Conservation (phyloP, 306 rosid species). For the Rosa persica region DNA sequence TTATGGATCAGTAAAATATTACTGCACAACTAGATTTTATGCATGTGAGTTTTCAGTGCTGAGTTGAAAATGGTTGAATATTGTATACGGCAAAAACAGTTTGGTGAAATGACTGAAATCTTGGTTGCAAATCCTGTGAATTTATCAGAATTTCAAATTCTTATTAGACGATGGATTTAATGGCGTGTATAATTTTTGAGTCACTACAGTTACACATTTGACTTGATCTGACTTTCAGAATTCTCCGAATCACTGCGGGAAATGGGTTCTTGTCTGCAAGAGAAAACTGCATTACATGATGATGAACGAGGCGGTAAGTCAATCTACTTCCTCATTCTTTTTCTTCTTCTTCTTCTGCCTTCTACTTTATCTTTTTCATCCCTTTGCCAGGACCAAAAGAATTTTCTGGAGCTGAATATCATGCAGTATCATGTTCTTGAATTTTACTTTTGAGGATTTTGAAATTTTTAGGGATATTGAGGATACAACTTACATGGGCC, state of each 20-base stretch:
- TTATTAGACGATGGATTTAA: background rate
- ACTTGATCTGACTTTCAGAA: conserved; percentile 46
- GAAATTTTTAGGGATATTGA: conserved; percentile 11
- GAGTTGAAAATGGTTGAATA: background rate
- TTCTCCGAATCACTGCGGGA: conserved; percentile 83
- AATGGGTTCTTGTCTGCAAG: conserved; percentile 78
- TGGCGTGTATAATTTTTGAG: background rate
- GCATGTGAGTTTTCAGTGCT: background rate
- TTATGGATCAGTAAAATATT: too few species aligned
- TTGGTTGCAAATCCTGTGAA: background rate
- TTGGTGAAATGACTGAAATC: background rate
- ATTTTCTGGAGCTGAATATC: background rate
- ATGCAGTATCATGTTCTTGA: background rate
- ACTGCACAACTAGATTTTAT: background rate
- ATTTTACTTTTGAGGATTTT: background rate
- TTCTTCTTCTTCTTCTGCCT: background rate
- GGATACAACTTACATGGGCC: conserved; percentile 33
- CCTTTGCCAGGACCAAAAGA: background rate
- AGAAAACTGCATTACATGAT: conserved; percentile 54
- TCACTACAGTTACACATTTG: conserved; percentile 4
- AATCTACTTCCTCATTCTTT: background rate
- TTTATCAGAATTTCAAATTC: background rate
- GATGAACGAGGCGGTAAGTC: conserved; percentile 59
- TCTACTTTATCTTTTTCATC: background rate
- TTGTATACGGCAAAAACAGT: background rate